Base-by-base conservation (phyloP, 768 basidiomycete genomes). In the Psilocybe cyanescens region DNA sequence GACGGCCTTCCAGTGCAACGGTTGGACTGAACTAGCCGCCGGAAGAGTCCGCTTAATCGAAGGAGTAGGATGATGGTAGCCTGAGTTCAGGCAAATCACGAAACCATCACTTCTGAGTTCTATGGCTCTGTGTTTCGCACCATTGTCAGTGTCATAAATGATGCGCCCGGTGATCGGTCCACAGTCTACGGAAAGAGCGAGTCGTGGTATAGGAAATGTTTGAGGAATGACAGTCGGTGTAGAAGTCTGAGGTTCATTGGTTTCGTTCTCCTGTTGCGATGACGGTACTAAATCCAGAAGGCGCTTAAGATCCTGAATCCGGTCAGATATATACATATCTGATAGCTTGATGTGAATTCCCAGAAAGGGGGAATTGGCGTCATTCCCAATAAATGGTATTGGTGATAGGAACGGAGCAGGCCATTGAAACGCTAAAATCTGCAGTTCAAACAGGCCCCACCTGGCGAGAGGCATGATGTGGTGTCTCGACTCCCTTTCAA, bases 71-170 rank as follows among this genome's bases (percentile, higher is more conserved):
- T 66, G 67, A 19, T 55, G 66, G 59, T 84, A 89, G 35, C 73
- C 69, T 29, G 86, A 82, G 8, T 76, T 70, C 3, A 78, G 64
- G 24, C 79, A 76, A 3, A 82, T 57, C 2, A 72, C 63, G 51
- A 88, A 75, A 12, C 87, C 87, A 64, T 84, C 80, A 4, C 81
- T 85, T 57, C 83, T 80, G 33, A 87, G 70, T 68, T 89, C 86
- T 49, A 90, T 65, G 0, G 81, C 82, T 47, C 83, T 80, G 37
- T 83, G 81, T 16, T 76, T 78, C 17, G 70, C 67, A 16, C 76
- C 76, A 48, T 76, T 70, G 16, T 72, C 71, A 33, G 68, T 72
- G 61, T 81, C 81, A 61, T 84, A 84, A 37, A 85, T 77, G 11
- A 90, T 65, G n/a, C 83, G 81, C 3, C 75, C 79, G 49, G 76